These are phyloP conservation scores for Moesziomyces sp. DNA, from an alignment of 1,284 basidiomycete genomes.

Conservation along the genomic window DNA sequence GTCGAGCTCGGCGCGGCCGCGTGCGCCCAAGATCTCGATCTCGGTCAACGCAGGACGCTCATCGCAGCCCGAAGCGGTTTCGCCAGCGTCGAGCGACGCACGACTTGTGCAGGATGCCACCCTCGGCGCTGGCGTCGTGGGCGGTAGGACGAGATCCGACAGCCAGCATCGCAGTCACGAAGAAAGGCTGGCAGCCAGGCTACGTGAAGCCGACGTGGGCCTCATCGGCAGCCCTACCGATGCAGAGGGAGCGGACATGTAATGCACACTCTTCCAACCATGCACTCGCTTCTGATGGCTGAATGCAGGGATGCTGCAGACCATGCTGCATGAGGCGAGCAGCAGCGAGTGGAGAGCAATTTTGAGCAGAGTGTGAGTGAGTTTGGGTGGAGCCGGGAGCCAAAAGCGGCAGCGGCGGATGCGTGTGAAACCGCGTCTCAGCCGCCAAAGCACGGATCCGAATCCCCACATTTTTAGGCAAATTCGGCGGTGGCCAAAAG, in stretches of 20 bases:
- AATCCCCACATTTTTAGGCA: neutral
- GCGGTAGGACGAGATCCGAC: conserved; percentile 6
- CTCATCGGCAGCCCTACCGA: conserved; percentile 50
- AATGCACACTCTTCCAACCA: no score
- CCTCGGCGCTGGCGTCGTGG: neutral
- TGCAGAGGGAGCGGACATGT: neutral
- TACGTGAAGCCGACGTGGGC: conserved; percentile 54
- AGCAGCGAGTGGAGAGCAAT: no score
- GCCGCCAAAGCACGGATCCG: neutral
- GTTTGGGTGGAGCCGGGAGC: no score
- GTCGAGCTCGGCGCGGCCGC: conserved; percentile 1
- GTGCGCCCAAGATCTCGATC: conserved; percentile 34
- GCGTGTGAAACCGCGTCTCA: neutral
- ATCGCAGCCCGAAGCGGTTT: neutral
- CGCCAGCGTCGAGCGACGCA: neutral
- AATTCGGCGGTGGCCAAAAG: no score
- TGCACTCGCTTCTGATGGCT: no score
- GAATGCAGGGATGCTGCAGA: no score
- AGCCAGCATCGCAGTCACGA: conserved; percentile 35
- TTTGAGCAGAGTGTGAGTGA: no score
- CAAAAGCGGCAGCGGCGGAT: neutral
- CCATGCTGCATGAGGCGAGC: no score
- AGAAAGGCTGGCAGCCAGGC: conserved; percentile 41
- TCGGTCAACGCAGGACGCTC: conserved; percentile 8
- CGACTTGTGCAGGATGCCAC: neutral